A percentile compares a stretch with the other conserved stretches of the same genome.
These are phyloP conservation scores for Aschersonia sp. DNA, from an alignment of 2,329 filamentous ascomycete genomes.

Conservation along the genomic window DNA sequence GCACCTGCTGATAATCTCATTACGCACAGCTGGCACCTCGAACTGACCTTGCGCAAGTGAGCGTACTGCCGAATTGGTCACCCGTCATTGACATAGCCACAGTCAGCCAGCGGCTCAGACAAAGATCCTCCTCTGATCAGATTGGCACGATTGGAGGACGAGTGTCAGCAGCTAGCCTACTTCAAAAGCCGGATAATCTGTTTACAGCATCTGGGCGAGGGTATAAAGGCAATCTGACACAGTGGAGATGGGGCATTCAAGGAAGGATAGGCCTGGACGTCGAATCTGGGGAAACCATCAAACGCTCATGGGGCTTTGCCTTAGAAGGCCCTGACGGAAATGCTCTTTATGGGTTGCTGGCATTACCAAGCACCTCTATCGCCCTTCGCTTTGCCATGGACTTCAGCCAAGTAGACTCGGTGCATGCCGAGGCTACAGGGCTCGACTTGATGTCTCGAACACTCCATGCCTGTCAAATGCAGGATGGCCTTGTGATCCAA, in stretches of 20 bases:
- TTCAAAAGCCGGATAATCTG: constrained; percentile 31
- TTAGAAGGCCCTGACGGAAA: constrained; percentile 7
- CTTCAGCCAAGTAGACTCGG: constrained; percentile 28
- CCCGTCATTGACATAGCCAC: constrained; percentile 41
- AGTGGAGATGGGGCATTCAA: constrained; percentile 55
- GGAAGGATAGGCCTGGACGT: constrained; percentile 49
- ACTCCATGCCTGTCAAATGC: constrained; percentile 25
- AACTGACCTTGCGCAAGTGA: constrained; percentile 26
- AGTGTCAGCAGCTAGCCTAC: too few relatives aligned
- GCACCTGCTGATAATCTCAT: not conserved
- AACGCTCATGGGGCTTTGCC: constrained; percentile 37
- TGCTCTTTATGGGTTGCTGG: constrained; percentile 25
- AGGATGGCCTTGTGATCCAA: constrained; percentile 30
- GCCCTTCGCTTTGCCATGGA: constrained; percentile 34
- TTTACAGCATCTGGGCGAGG: constrained; percentile 56
- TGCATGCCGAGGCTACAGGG: constrained; percentile 22
- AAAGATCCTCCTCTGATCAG: not conserved
- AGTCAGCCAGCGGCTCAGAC: not conserved
- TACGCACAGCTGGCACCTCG: constrained; percentile 36
- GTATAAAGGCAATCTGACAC: constrained; percentile 46
- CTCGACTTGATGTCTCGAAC: constrained; percentile 42
- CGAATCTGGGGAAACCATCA: constrained; percentile 32
- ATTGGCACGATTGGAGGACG: not conserved
- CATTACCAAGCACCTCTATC: constrained; percentile 32
- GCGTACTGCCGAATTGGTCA: constrained; percentile 48